Evolutionary conservation across 2,329 filamentous ascomycete genomes (phyloP), one percentile per base, ranked within the genome.

Genomic region (Apiospora sp.): DNA sequence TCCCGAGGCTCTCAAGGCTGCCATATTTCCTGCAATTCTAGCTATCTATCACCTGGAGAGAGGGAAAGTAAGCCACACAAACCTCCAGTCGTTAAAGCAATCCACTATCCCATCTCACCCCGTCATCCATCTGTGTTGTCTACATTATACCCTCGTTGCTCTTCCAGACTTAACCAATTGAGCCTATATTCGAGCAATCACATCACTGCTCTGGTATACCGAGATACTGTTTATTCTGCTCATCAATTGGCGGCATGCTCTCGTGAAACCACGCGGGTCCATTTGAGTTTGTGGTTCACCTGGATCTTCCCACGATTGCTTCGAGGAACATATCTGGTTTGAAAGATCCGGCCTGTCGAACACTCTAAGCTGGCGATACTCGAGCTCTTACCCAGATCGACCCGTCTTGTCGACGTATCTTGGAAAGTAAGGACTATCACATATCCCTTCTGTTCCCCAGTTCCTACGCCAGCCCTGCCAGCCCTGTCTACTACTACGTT

Each of bases 261-360:
- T 64, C 58, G 58, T 64, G 58, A 64, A 41, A 64, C 8, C 58
- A 51, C 49, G 8, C 34, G 58, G 58, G 8, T 41, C 34, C 34
- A 41, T 64, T 37, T 64, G 58, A 64, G 58, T 64, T 64, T 64
- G 34, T 24, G 58, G 24, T 64, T 64, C 58, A 41, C 34, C 58
- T 64, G 58, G 58, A 64, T 64, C 58, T 64, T 41, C 58, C 34
- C 58, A 64, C 58, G 58, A 41, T 64, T 64, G 58, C 58, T n/a
- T 64, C 34, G 34, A 48, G 49, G 22, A 37, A 22, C 30, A 64
- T 41, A 41, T 64, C 58, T 64, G 54, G 13, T 34, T 41, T 4
- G 58, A 24, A 34, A 64, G 58, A 24, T 41, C 19, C 22, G 58
- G 34, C 4, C 34, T 24, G 34, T 64, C 58, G 30, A 64, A 19